Base-by-base conservation (phyloP, 192 early-diverging fungal species). In the Tieghemiomyces parasiticus region DNA sequence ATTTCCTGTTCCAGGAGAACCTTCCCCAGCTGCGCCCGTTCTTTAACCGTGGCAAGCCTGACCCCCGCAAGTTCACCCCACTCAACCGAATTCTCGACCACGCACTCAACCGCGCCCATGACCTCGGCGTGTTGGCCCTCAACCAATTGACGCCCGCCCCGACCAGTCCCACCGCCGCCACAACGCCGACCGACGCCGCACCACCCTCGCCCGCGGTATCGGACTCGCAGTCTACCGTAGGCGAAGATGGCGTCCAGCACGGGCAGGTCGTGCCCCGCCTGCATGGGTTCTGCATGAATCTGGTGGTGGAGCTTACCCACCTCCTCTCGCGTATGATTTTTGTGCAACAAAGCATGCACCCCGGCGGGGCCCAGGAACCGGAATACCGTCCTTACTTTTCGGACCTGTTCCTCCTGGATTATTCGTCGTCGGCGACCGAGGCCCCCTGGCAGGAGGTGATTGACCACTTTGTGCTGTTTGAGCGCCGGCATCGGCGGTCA, bases 201-300 rank as follows among this genome's bases (percentile, higher is more conserved):
- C n/a, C n/a, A n/a, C n/a, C n/a, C n/a, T n/a, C n/a, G n/a, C n/a
- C n/a, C n/a, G n/a, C n/a, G n/a, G n/a, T n/a, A n/a, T n/a, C n/a
- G n/a, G 16, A 6, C 38, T 42, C 38, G 38, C 8, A 42, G 16
- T 6, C 8, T 42, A 16, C 8, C 16, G 38, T 42, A 16, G 38
- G 38, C 16, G 38, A 42, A 6, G 38, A 42, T 42, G 38, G 38
- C 38, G 38, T 6, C 6, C 13, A 30, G 13, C 16, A 34, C 54
- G 34, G 9, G 31, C 2, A n/a, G 10, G 19, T 56, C 16, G 20
- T 32, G 28, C 2, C 32, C 31, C 30, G 24, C 13, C 20, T 56
- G 4, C 54, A 70, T 29, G 70, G 69, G 59, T 71, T 70, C 58
- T 75, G 74, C 67, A 75, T 75, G 65, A 66, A 70, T 55, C 55